Evolutionary conservation across 2,329 filamentous ascomycete genomes (phyloP).

Genomic region (Gyromitra esculenta): DNA sequence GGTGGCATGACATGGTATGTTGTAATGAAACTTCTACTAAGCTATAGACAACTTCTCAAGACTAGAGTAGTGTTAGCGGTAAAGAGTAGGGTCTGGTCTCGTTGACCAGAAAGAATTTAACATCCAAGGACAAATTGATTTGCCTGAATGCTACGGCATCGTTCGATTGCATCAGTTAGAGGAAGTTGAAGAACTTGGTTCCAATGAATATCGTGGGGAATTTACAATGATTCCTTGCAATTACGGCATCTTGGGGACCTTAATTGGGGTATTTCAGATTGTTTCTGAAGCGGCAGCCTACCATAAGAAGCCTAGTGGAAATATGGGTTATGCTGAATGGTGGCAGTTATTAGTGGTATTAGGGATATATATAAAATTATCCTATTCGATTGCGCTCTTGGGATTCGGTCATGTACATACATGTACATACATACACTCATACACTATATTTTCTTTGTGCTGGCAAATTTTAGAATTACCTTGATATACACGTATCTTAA

Average conservation of each 20-base stretch:
- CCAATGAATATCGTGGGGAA: no score
- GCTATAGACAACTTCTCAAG: background rate
- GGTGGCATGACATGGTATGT: background rate
- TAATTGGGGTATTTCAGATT: slow-evolving; percentile 56
- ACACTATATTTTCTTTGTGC: no score
- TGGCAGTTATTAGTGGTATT: no score
- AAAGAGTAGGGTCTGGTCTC: background rate
- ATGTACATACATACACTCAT: no score
- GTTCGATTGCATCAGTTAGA: background rate
- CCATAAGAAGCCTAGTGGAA: slow-evolving; percentile 54
- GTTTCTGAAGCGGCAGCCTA: slow-evolving; percentile 43
- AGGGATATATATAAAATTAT: no score
- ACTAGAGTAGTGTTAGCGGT: background rate
- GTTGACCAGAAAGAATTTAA: background rate
- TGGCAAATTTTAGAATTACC: no score
- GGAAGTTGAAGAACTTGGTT: background rate
- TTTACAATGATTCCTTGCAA: slow-evolving; percentile 1
- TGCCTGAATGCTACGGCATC: slow-evolving; percentile 22
- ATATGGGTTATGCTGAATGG: slow-evolving; percentile 44
- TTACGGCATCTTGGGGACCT: slow-evolving; percentile 53
- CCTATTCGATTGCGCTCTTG: no score
- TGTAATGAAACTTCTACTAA: background rate
- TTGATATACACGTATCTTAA: no score
- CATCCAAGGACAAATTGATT: slow-evolving; percentile 5
- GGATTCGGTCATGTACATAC: no score